A percentile compares a stretch with the other conserved stretches of the same genome.
phyloP scores from a whole-genome alignment of 495 filamentous ascomycete genomes.

The Penicillium subrubescens region DNA sequence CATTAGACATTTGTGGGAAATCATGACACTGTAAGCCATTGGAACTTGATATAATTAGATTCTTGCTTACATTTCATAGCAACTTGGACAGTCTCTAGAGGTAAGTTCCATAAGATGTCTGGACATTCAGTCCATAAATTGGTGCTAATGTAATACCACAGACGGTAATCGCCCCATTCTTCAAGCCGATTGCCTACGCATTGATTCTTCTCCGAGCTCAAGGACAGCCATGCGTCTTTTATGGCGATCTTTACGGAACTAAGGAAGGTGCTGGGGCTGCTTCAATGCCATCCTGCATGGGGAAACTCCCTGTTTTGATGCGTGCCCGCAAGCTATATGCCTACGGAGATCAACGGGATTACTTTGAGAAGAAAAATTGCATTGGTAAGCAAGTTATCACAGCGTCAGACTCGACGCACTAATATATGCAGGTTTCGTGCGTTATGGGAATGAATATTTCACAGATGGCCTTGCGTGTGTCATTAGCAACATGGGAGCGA shows the following conservation, averaged over 20 bases:
- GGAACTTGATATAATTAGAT: neutral
- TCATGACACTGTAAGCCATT: conserved; percentile 44
- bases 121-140: neutral
- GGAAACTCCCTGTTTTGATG: conserved; percentile 59
- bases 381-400: conserved; percentile 56
- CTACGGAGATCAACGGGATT: conserved; percentile 68
- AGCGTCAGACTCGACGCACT: neutral
- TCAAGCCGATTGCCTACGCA: conserved; percentile 62
- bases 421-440: conserved; percentile 50
- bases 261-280: conserved; percentile 41
- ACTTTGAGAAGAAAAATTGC: conserved; percentile 65
- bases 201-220: conserved; percentile 68
- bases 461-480: conserved; percentile 59
- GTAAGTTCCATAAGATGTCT: conserved; percentile 12
- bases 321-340: conserved; percentile 69
- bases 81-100: conserved; percentile 62
- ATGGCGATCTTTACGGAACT: conserved; percentile 74
- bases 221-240: conserved; percentile 74
- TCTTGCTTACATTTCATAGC: conserved; percentile 35
- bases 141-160: conserved; percentile 11
- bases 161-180: conserved; percentile 55
- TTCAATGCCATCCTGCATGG: conserved; percentile 57
- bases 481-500: conserved; percentile 52
- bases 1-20: conserved; percentile 47
- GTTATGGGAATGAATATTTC: conserved; percentile 58